phyloP scores from a whole-genome alignment of 345 rosid species.

The Populus euphratica region DNA sequence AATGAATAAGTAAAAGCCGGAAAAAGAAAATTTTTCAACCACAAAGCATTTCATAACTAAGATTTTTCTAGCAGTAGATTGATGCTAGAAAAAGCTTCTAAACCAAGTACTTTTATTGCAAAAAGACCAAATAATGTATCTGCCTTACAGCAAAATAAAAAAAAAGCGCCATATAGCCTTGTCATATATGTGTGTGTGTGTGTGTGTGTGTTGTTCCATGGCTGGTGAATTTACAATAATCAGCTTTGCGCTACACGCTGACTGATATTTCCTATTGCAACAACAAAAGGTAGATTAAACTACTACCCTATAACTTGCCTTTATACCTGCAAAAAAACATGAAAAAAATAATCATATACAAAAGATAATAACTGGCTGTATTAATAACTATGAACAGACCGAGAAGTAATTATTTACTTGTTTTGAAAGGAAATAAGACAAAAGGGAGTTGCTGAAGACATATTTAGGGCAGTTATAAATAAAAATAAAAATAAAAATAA shows the following conservation, averaged over 20 bases:
- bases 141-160: constrained; percentile 15
- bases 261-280: constrained; percentile 16
- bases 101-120: too few relatives aligned
- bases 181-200: not conserved
- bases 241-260: constrained; percentile 16
- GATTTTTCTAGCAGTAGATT: too few relatives aligned
- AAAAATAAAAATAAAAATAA: too few relatives aligned
- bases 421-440: too few relatives aligned
- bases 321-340: constrained; percentile 31
- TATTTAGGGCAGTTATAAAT: too few relatives aligned
- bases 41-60: too few relatives aligned
- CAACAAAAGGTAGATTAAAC: constrained; percentile 21
- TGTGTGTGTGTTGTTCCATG: constrained; percentile 3
- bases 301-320: constrained; percentile 19
- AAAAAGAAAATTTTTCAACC: too few relatives aligned
- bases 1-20: too few relatives aligned
- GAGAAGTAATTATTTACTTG: too few relatives aligned
- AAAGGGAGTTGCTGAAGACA: too few relatives aligned
- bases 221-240: constrained; percentile 21
- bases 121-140: not conserved
- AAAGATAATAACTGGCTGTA: not conserved
- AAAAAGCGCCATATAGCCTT: not conserved
- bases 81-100: not conserved
- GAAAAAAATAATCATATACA: not conserved
- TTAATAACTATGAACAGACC: too few relatives aligned